Percentiles rank a stretch among this genome's conserved stretches.
Conservation (phyloP, 495 filamentous ascomycete species). For the Talaromyces stipitatus region DNA sequence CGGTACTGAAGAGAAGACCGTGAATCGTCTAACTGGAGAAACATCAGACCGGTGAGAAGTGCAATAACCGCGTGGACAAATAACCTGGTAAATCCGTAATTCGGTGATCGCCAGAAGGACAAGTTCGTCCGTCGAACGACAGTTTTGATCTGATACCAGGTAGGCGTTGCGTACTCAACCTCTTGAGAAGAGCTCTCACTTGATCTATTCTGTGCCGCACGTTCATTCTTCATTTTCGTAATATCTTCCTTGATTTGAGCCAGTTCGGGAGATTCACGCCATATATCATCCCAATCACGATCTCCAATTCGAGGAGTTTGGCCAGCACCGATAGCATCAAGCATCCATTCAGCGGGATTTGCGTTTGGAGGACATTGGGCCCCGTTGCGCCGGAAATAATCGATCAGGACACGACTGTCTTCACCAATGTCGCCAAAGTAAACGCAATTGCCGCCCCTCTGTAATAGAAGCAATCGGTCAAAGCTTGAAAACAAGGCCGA, state of each 20-base stretch:
- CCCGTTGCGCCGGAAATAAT: slow-evolving; percentile 48
- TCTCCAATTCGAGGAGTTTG: slow-evolving; percentile 63
- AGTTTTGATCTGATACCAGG: slow-evolving; percentile 61
- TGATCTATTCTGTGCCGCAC: slow-evolving; percentile 31
- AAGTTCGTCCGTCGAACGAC: slow-evolving; percentile 59
- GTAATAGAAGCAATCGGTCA: slow-evolving; percentile 57
- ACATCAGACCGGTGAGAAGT: slow-evolving; percentile 66
- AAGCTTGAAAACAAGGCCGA: slow-evolving; percentile 81
- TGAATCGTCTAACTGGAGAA: slow-evolving; percentile 59
- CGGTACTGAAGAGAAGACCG: slow-evolving; percentile 65
- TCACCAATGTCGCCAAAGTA: slow-evolving; percentile 64
- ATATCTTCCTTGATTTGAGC: slow-evolving; percentile 60
- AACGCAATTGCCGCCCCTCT: slow-evolving; percentile 56
- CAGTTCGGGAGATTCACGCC: slow-evolving; percentile 63
- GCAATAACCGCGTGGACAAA: slow-evolving; percentile 70
- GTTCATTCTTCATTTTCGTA: slow-evolving; percentile 53
- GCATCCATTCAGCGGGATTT: slow-evolving; percentile 82
- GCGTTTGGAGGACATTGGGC: slow-evolving; percentile 46
- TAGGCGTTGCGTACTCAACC: slow-evolving; percentile 67
- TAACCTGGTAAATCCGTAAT: slow-evolving; percentile 70
- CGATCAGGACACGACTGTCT: slow-evolving; percentile 19
- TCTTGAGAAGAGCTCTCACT: slow-evolving; percentile 29
- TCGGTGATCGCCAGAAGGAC: slow-evolving; percentile 65
- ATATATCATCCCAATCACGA: slow-evolving; percentile 75
- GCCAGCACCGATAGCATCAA: slow-evolving; percentile 79